A percentile compares a stretch with the other conserved stretches of the same genome.
These are phyloP conservation scores for Plasmopara muralis DNA, from an alignment of 352 stramenopile species.

Conservation along the genomic window DNA sequence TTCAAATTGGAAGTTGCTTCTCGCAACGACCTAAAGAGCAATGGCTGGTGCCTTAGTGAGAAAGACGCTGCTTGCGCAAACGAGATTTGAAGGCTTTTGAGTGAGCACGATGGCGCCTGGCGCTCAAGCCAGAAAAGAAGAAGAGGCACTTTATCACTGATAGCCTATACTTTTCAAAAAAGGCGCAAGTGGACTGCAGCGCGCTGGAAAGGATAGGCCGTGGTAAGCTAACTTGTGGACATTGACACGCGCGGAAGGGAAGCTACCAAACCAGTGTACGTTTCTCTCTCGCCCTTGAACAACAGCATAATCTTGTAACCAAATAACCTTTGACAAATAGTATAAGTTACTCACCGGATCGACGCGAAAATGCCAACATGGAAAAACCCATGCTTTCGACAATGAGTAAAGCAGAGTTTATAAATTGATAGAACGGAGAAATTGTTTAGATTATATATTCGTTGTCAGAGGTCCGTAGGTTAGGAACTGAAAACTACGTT, in stretches of 20 bases:
- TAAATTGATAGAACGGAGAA: too few relatives aligned
- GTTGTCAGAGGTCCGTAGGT: too few relatives aligned
- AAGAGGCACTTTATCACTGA: slow-evolving; percentile 1
- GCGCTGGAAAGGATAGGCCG: slow-evolving; percentile 11
- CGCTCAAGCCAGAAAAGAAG: slow-evolving; percentile 1
- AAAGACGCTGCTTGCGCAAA: slow-evolving; percentile 1
- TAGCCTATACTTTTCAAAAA: slow-evolving; percentile 17
- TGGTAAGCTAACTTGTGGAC: slow-evolving; percentile 9
- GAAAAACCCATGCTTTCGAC: too few relatives aligned
- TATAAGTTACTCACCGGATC: background rate
- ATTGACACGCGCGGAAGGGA: slow-evolving; percentile 16
- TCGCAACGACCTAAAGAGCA: slow-evolving; percentile 2
- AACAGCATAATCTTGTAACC: background rate
- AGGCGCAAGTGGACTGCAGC: slow-evolving; percentile 2
- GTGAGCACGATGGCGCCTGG: slow-evolving; percentile 1
- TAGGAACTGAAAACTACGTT: too few relatives aligned
- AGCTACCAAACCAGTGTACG: slow-evolving; percentile 7
- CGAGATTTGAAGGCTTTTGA: slow-evolving; percentile 7
- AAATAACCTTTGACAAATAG: background rate
- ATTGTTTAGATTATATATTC: too few relatives aligned
- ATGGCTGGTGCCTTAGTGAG: slow-evolving; percentile 1
- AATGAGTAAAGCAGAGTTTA: too few relatives aligned
- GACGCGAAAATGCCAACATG: too few relatives aligned
- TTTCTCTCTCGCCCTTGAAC: slow-evolving; percentile 10
- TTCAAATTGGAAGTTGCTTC: background rate